Base-by-base conservation (phyloP, 2,329 filamentous ascomycete genomes). In the Delphinella strobiligena region DNA sequence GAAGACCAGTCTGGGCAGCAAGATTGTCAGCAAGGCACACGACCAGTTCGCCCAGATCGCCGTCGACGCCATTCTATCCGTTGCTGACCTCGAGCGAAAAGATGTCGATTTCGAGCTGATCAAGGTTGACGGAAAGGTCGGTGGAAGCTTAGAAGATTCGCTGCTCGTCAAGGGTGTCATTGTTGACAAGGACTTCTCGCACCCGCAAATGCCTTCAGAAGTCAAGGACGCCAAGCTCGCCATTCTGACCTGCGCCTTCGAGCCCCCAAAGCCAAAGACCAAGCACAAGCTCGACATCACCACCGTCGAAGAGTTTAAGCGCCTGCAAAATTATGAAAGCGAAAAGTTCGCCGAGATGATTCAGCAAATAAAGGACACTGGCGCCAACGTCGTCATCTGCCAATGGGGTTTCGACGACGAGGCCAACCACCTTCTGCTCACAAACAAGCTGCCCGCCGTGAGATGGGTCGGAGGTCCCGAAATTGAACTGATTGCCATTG, bases 371-470 rank as follows among this genome's bases (percentile, higher is more conserved):
- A 98, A 98, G 69, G 84, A 84, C 54, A 93, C 89, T 1, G 91
- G 91, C 46, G 91, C 91, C 49, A 98, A 98, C 67, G 74, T 98
- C 45, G 91, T 88, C 48, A 94, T 98, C 57, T 98, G 91, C 67
- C 93, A 98, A 62, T 98, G 93, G 91, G 91, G 91, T 50, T 98
- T 98, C 58, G 91, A 98, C 59, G 91, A 98, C 57, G 91, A 98
- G 68, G 91, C 91, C 47, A 98, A 98, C 69, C 91, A 98, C 64
- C 68, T 98, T 44, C 75, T 98, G 27, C 78, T 98, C 45, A 93
- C 95, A 67, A 96, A 96, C 71, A 73, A 91, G 56, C 76, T 98
- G 7, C 93, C 91, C 8, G 93, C 91, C 29, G 91, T 98, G 44
- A 75, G 91, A 64, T 98, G 91, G 91, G 91, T 98, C 31, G 91